Conservation (phyloP, 805 yeast species). For the Soucietia sequanensis region DNA sequence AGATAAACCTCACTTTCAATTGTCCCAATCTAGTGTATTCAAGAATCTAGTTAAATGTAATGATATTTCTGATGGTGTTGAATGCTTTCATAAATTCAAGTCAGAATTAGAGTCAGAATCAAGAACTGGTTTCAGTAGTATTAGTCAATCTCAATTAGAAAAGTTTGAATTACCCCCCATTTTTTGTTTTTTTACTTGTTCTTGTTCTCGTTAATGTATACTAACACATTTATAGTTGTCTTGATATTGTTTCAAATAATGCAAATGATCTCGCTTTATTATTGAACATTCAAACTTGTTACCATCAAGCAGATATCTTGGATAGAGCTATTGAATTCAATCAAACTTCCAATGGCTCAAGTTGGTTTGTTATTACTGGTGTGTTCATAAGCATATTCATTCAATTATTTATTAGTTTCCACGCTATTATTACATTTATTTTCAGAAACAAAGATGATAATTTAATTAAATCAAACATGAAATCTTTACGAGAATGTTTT, state of each 20-base stretch:
- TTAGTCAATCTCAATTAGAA: conserved; percentile 12
- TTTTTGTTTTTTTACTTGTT: too few species aligned
- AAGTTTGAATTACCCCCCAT: conserved; percentile 11
- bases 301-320: conserved; percentile 18
- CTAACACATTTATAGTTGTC: conserved; percentile 13
- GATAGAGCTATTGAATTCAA: conserved; percentile 9
- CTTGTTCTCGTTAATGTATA: neutral
- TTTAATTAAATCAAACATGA: neutral
- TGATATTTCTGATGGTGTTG: conserved; percentile 16
- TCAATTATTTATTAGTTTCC: conserved; percentile 8
- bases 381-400: conserved; percentile 7
- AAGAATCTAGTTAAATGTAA: conserved; percentile 13
- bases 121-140: conserved; percentile 3
- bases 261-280: conserved; percentile 18
- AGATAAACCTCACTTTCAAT: conserved; percentile 4
- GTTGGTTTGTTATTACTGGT: conserved; percentile 7
- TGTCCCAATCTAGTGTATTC: conserved; percentile 8
- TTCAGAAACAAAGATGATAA: conserved; percentile 6
- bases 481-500: conserved; percentile 2
- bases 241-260: conserved; percentile 10
- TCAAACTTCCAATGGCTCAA: conserved; percentile 2
- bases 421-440: conserved; percentile 4
- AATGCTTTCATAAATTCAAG: conserved; percentile 15
- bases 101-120: conserved; percentile 8
- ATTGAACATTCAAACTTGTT: conserved; percentile 23